phyloP scores from a whole-genome alignment of 306 rosid species.

The Betula pendula region DNA sequence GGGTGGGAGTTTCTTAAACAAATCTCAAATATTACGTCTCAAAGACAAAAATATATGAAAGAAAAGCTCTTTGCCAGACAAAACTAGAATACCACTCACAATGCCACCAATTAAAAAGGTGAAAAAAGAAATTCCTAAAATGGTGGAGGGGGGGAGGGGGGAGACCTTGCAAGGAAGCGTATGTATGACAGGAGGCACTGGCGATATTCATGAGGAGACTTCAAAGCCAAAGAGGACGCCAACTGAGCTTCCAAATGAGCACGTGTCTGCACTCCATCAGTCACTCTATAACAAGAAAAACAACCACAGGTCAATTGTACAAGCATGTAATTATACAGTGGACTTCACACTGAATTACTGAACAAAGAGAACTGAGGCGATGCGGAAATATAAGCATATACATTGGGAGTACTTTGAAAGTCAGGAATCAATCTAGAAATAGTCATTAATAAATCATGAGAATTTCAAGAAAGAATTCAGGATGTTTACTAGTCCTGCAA shows the following conservation, averaged over 20 bases:
- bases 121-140: neutral
- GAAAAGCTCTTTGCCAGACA: neutral
- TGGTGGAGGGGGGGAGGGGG: neutral
- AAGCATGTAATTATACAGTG: neutral
- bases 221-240: constrained; percentile 85
- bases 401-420: neutral
- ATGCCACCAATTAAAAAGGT: neutral
- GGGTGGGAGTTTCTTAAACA: neutral
- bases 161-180: constrained; percentile 90
- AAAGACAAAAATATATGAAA: neutral
- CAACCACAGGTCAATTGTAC: constrained; percentile 21
- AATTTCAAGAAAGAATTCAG: neutral
- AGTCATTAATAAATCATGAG: neutral
- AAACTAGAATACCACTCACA: neutral
- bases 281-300: constrained; percentile 57
- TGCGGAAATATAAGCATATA: neutral
- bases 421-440: constrained; percentile 3
- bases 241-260: constrained; percentile 95
- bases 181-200: constrained; percentile 83
- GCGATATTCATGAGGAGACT: constrained; percentile 88
- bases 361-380: neutral
- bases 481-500: constrained; percentile 16
- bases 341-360: neutral
- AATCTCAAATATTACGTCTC: neutral
- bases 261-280: constrained; percentile 96